Conservation (phyloP, 2,329 filamentous ascomycete species). For the Elsinoe fawcettii region DNA sequence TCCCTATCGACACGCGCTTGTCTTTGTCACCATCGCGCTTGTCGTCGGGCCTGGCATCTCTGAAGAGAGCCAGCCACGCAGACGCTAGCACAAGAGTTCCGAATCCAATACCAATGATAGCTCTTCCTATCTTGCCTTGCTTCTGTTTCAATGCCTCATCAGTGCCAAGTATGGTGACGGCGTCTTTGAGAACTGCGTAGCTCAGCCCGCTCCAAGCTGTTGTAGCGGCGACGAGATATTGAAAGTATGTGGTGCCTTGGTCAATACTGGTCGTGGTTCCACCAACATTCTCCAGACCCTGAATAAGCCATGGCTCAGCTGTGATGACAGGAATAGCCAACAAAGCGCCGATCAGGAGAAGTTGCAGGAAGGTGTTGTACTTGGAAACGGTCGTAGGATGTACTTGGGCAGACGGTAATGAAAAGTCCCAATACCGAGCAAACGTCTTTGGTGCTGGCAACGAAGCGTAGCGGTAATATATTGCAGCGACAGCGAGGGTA, state of each 20-base stretch:
- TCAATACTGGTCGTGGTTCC: constrained; percentile 19
- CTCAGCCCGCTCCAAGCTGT: constrained; percentile 91
- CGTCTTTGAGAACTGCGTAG: constrained; percentile 84
- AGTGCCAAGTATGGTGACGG: constrained; percentile 69
- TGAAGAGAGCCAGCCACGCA: constrained; percentile 22
- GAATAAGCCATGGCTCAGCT: constrained; percentile 17
- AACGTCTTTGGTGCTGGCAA: constrained; percentile 91
- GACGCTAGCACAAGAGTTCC: constrained; percentile 38
- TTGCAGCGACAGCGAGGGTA: constrained; percentile 71
- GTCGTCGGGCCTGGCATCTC: background rate
- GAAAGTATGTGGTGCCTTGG: constrained; percentile 38
- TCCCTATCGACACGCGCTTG: background rate
- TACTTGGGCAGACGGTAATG: constrained; percentile 77
- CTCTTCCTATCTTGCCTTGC: constrained; percentile 41
- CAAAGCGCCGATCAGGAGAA: constrained; percentile 76
- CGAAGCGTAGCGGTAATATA: constrained; percentile 95
- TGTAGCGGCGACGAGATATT: constrained; percentile 77
- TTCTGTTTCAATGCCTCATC: constrained; percentile 41
- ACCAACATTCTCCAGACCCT: background rate
- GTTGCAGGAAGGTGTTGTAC: constrained; percentile 84
- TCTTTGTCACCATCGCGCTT: background rate
- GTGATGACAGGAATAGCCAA: constrained; percentile 68
- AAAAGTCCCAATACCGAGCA: constrained; percentile 92
- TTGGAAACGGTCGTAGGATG: constrained; percentile 78
- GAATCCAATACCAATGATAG: constrained; percentile 41